A percentile compares a stretch with the other conserved stretches of the same genome.
Conservation (phyloP, 345 rosid genomes). For the Murraya koenigii region DNA sequence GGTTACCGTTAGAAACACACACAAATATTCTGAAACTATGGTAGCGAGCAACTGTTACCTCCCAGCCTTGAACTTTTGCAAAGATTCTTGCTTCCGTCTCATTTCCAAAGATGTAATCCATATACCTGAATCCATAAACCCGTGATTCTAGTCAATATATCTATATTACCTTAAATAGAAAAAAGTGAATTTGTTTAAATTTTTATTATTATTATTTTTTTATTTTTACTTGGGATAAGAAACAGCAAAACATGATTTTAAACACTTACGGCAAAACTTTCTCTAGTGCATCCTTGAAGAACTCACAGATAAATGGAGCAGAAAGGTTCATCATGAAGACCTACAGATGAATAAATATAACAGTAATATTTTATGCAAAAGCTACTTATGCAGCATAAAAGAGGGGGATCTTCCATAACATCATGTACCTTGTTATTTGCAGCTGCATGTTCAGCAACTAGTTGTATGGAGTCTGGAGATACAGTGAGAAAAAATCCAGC, state of each 20-base stretch:
- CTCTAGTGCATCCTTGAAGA: conserved; percentile 85
- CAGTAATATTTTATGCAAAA: conserved; percentile 6
- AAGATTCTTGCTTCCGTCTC: conserved; percentile 95
- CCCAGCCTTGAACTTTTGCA: conserved; percentile 94
- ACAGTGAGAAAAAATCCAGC: conserved; percentile 98
- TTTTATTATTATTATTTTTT: no score
- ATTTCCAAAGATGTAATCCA: conserved; percentile 89
- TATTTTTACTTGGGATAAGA: neutral
- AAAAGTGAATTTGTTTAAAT: neutral
- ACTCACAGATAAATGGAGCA: conserved; percentile 97
- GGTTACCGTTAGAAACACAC: neutral
- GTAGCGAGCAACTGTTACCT: conserved; percentile 38
- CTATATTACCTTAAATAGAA: neutral
- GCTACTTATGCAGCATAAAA: neutral
- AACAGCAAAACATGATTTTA: neutral
- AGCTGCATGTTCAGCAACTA: conserved; percentile 93
- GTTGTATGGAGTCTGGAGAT: conserved; percentile 80
- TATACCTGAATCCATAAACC: conserved; percentile 46
- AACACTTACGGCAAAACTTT: conserved; percentile 72
- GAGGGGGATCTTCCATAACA: neutral
- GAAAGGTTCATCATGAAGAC: conserved; percentile 88
- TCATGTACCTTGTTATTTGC: conserved; percentile 77
- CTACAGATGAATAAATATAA: conserved; percentile 33
- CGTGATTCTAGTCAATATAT: neutral
- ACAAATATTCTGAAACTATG: neutral